These are phyloP conservation scores for Lepidium campestre DNA, from an alignment of 441 rosid species.

Conservation along the genomic window DNA sequence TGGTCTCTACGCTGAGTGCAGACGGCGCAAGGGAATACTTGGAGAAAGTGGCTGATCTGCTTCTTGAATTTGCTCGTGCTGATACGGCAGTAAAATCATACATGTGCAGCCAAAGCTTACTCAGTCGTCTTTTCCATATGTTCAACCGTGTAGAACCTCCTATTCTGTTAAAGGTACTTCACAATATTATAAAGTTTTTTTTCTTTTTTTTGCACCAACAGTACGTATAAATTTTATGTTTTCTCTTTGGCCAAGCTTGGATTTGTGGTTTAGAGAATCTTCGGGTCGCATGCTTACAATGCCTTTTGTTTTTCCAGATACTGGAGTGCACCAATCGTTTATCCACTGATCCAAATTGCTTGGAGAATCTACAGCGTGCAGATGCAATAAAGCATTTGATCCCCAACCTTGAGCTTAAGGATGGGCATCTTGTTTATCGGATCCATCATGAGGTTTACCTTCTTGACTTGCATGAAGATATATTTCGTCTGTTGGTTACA, in stretches of 20 bases:
- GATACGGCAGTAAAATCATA: constrained; percentile 86
- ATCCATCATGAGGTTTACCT: constrained; percentile 82
- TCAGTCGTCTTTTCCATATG: constrained; percentile 93
- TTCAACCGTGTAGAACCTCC: constrained; percentile 86
- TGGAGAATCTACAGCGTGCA: constrained; percentile 97
- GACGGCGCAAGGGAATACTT: constrained; percentile 84
- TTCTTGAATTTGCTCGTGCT: constrained; percentile 96
- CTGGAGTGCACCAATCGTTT: constrained; percentile 79
- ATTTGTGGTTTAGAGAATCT: constrained; percentile 9
- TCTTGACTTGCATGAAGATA: constrained; percentile 21
- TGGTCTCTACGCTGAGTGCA: constrained; percentile 81
- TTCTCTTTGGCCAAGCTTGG: neutral
- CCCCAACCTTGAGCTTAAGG: constrained; percentile 93
- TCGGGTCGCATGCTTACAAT: constrained; percentile 9
- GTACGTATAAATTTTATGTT: neutral
- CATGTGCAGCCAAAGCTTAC: constrained; percentile 94
- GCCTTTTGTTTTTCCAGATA: constrained; percentile 42
- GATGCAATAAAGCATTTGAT: constrained; percentile 94
- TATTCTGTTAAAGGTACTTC: constrained; percentile 73
- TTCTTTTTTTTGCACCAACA: neutral
- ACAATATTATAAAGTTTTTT: constrained; percentile 3
- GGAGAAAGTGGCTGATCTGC: constrained; percentile 92
- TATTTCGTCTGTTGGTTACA: neutral
- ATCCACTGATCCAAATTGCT: constrained; percentile 93
- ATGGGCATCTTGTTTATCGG: constrained; percentile 69